Evolutionary conservation across 2,329 filamentous ascomycete species (phyloP).

Genomic region (Trichoderma sp.): DNA sequence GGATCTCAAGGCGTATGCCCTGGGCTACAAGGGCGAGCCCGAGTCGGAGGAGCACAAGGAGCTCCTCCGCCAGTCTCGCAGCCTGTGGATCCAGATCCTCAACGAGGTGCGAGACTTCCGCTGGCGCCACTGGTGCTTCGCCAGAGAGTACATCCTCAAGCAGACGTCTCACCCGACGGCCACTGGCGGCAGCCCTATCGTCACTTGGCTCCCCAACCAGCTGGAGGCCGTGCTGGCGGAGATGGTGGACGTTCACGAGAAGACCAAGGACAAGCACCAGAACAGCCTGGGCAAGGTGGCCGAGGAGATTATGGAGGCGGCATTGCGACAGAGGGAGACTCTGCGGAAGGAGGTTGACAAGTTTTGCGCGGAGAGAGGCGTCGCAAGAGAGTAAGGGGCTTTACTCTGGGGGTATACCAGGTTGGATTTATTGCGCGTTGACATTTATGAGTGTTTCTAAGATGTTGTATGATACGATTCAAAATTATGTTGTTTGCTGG

Average conservation of each 20-base stretch:
- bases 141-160: constrained; percentile 79
- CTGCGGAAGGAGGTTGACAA: constrained; percentile 71
- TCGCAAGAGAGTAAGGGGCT: constrained; percentile 23
- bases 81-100: constrained; percentile 62
- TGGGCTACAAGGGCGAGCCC: constrained; percentile 32
- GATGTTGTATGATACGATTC: background rate
- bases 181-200: constrained; percentile 76
- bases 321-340: constrained; percentile 60
- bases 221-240: constrained; percentile 68
- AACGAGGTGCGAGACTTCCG: constrained; percentile 78
- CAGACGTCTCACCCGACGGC: constrained; percentile 72
- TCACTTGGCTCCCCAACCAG: constrained; percentile 83
- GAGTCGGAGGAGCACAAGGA: constrained; percentile 33
- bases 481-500: background rate
- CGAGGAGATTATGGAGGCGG: constrained; percentile 64
- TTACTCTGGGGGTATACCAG: background rate
- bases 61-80: constrained; percentile 52
- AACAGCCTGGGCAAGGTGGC: constrained; percentile 44
- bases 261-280: constrained; percentile 38
- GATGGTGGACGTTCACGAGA: constrained; percentile 59
- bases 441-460: background rate
- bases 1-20: constrained; percentile 57
- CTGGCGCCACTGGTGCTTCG: constrained; percentile 84
- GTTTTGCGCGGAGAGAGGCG: constrained; percentile 64
- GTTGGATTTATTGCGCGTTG: background rate